Evolutionary conservation across 306 rosid species (phyloP).

Genomic region (Quercus mongolica): DNA sequence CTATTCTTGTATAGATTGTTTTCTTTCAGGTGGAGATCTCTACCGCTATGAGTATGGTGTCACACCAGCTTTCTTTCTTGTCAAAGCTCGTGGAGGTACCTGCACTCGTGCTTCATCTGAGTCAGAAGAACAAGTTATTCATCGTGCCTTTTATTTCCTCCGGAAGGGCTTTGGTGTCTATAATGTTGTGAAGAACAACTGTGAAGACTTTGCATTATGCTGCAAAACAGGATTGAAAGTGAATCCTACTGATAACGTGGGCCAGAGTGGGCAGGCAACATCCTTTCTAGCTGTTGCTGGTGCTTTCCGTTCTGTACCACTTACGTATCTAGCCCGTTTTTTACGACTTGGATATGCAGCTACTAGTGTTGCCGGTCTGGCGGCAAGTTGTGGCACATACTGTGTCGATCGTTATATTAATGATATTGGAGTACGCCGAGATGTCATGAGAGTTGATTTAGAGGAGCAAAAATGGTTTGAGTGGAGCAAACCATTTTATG

Average conservation of each 20-base stretch:
- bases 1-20: too few species aligned
- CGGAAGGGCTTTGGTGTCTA: conserved; percentile 65
- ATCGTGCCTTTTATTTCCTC: conserved; percentile 35
- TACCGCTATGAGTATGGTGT: too few species aligned
- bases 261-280: conserved; percentile 63
- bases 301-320: background rate
- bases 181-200: conserved; percentile 56
- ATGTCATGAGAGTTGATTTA: conserved; percentile 22
- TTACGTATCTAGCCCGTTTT: conserved; percentile 1
- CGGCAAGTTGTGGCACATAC: conserved; percentile 34
- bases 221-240: conserved; percentile 76
- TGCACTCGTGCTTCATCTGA: too few species aligned
- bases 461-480: too few species aligned
- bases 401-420: conserved; percentile 35
- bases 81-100: too few species aligned
- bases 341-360: conserved; percentile 20
- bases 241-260: conserved; percentile 12
- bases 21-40: too few species aligned
- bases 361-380: conserved; percentile 15
- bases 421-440: conserved; percentile 56
- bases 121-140: too few species aligned
- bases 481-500: too few species aligned
- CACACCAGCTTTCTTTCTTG: too few species aligned
- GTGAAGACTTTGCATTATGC: conserved; percentile 79
- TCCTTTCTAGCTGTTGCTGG: conserved; percentile 43